phyloP scores from a whole-genome alignment of 495 filamentous ascomycete genomes.

The Podospora appendiculata region DNA sequence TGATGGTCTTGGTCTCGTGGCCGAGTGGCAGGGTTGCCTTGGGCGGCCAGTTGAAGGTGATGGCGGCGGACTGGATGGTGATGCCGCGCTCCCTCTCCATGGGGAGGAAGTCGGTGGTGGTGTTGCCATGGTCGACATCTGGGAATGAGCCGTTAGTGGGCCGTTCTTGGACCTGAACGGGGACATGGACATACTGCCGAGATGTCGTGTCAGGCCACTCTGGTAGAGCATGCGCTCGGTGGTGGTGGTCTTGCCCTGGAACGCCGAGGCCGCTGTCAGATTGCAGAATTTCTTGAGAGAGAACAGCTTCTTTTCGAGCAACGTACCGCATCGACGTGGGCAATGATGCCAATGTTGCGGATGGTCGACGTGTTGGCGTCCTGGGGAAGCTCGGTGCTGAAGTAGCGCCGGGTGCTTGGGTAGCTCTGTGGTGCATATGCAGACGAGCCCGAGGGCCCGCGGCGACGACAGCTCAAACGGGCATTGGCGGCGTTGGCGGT shows the following conservation, averaged over 20 bases:
- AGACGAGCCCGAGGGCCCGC: neutral
- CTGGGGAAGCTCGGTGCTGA: slow-evolving; percentile 10
- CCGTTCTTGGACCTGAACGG: neutral
- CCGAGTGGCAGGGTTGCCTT: slow-evolving; percentile 22
- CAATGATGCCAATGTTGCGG: slow-evolving; percentile 97
- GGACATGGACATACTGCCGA: slow-evolving; percentile 56
- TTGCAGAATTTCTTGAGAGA: slow-evolving; percentile 1
- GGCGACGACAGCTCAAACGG: too few species aligned
- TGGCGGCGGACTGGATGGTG: slow-evolving; percentile 95
- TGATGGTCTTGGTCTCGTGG: slow-evolving; percentile 52
- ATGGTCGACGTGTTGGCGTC: slow-evolving; percentile 43
- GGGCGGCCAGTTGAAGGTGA: slow-evolving; percentile 79
- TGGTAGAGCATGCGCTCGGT: slow-evolving; percentile 99
- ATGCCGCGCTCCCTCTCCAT: slow-evolving; percentile 91
- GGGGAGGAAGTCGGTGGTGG: slow-evolving; percentile 94
- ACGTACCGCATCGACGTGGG: slow-evolving; percentile 91
- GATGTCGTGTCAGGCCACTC: slow-evolving; percentile 76
- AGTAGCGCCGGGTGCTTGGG: neutral
- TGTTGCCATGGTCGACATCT: slow-evolving; percentile 97
- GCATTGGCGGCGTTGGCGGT: neutral
- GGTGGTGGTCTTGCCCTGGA: slow-evolving; percentile 92
- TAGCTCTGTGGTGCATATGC: neutral
- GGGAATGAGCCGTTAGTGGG: slow-evolving; percentile 9
- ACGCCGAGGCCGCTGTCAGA: slow-evolving; percentile 1
- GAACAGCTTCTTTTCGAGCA: neutral